Conservation (phyloP, 495 filamentous ascomycete species). For the Aspergillus affinis region DNA sequence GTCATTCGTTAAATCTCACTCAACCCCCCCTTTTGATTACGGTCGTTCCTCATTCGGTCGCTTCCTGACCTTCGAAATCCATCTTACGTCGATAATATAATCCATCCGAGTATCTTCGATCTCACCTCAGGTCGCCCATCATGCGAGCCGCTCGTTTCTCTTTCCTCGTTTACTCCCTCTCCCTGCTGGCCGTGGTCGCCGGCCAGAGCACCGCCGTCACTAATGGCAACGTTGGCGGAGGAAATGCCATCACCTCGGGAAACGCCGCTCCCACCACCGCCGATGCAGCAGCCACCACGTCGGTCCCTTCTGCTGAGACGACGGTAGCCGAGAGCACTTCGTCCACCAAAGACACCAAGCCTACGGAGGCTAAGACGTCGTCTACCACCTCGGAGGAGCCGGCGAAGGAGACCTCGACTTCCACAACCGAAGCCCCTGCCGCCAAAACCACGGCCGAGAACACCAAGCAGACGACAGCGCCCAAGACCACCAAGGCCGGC, state of each 20-base stretch:
- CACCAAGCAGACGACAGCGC: slow-evolving; percentile 7
- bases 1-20: background rate
- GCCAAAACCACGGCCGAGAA: slow-evolving; percentile 9
- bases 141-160: slow-evolving; percentile 42
- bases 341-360: slow-evolving; percentile 2
- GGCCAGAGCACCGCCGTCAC: slow-evolving; percentile 33
- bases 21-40: background rate
- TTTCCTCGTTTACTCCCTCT: slow-evolving; percentile 38
- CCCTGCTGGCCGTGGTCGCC: slow-evolving; percentile 37
- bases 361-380: slow-evolving; percentile 11
- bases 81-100: background rate
- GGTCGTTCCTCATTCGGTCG: background rate
- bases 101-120: slow-evolving; percentile 1
- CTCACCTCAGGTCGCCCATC: slow-evolving; percentile 16
- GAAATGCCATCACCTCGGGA: slow-evolving; percentile 22
- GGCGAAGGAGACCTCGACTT: background rate
- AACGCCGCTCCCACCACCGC: slow-evolving; percentile 18
- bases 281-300: slow-evolving; percentile 9
- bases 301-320: slow-evolving; percentile 15
- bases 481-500: slow-evolving; percentile 9
- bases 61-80: background rate
- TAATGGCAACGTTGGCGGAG: slow-evolving; percentile 11
- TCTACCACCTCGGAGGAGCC: background rate
- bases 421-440: slow-evolving; percentile 12
- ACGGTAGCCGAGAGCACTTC: slow-evolving; percentile 16